Base-by-base conservation (phyloP, 1,284 basidiomycete species). In the Cutaneotrichosporon spelunceum region DNA sequence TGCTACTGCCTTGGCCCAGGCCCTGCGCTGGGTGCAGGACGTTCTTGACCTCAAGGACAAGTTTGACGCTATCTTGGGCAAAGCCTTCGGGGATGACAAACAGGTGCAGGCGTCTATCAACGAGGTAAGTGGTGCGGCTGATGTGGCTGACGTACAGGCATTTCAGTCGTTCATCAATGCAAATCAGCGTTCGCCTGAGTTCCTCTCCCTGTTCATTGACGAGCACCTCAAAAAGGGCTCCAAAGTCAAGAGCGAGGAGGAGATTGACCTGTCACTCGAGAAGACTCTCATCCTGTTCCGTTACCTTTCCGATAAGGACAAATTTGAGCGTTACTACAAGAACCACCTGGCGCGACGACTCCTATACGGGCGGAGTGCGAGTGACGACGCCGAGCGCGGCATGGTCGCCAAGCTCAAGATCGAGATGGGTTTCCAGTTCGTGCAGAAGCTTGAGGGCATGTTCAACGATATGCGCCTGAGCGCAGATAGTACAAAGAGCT, bases 371-470 rank as follows among this genome's bases (percentile, higher is more conserved):
- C 87, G 93, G 21, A 95, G 91, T 30, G 88, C 94, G 2, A 95
- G 92, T 1, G 96, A 99, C 73, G 96, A 99, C 77, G 95, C 96
- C 2, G 96, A 99, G 77, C 88, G 91, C 56, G 92, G 91, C 61
- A 98, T 99, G 95, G 85, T 99, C 14, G 89, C 93, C 56, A 99
- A 98, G 80, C 87, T 99, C 74, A 99, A 99, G 81, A 84, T 98
- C 44, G 94, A 99, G 53, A 76, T 74, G 73, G 96, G 96, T 9
- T 91, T 90, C 73, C 92, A 95, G 73, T 99, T 98, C 76, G 98
- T 96, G 0, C 93, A 97, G 79, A 96, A 96, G 76, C 82, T 99
- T 68, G 95, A 99, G 78, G 95, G 96, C 59, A 99, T 99, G 96
- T 95, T 99, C 83, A 87, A 94, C 70, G 96, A 99, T 75, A 95